Evolutionary conservation across 805 yeast genomes (phyloP), one percentile per base, ranked within the genome.

Genomic region (Ogataea nonfermentans): DNA sequence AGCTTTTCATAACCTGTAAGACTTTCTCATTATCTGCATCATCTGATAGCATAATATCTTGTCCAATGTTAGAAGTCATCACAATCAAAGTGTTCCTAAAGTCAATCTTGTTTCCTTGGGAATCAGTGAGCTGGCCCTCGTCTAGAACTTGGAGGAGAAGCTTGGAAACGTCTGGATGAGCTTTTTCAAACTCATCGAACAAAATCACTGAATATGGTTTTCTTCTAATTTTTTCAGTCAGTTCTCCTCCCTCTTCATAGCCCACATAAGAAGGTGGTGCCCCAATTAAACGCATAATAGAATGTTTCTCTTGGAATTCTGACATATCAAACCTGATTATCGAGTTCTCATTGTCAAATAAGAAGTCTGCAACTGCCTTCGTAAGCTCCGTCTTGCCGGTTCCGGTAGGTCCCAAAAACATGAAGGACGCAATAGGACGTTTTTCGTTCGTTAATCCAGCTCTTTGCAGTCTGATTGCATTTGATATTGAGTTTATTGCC

Each of bases 221-320:
- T 55, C 98, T 76, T 58, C 96, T 77, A 8, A 93, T 95, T 5
- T 96, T 95, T 63, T 93, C 98, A 1, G 99, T 93, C 48, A 93
- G 71, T 63, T 93, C 98, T 36, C 99, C 99, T 59, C 89, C 85
- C 53, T 85, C 93, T 57, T 91, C 99, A 65, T 89, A 90, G 38
- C 96, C 93, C 15, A 91, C 96, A 61, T 91, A 91, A 6, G 98
- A 97, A 22, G 99, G 99, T 4, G 99, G 99, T 1, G 98, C 93
- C 36, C 99, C 99, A 52, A 91, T 89, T 47, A 91, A 73, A 47
- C 97, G 77, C 31, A 96, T 83, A 6, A 93, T 81, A 0, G 95
- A 74, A 63, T 89, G 96, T 59, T 85, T 84, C 59, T 91, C 99
- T 66, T 91, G 98, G 63, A 93, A 91, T 62, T 91, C 99, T 14